These are phyloP conservation scores for Penicillium brasilianum DNA, from an alignment of 2,329 filamentous ascomycete species.

Conservation along the genomic window DNA sequence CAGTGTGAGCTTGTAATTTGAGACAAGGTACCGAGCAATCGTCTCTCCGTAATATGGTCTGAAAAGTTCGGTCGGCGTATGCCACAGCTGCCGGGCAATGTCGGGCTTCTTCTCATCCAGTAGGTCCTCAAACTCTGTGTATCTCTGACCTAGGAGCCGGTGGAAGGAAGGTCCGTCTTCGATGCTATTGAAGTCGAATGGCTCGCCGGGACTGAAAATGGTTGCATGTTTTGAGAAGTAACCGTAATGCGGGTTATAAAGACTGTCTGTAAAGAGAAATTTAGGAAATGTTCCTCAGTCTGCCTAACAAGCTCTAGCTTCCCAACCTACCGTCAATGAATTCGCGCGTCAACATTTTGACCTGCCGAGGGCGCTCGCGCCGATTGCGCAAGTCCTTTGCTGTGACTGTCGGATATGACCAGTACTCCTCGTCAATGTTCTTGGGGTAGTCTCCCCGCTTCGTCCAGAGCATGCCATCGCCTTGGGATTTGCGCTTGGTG, in stretches of 20 bases:
- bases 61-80: conserved; percentile 97
- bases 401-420: conserved; percentile 81
- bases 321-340: conserved; percentile 83
- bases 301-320: background rate
- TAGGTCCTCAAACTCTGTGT: conserved; percentile 86
- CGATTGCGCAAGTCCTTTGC: conserved; percentile 75
- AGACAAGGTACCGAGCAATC: conserved; percentile 91
- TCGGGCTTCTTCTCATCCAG: conserved; percentile 75
- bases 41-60: conserved; percentile 96
- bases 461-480: conserved; percentile 79
- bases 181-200: conserved; percentile 84
- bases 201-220: conserved; percentile 90
- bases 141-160: conserved; percentile 73
- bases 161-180: conserved; percentile 87
- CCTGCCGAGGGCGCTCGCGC: conserved; percentile 77
- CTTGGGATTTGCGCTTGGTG: conserved; percentile 45
- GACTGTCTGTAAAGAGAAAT: conserved; percentile 66
- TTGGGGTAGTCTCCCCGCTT: conserved; percentile 76
- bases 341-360: conserved; percentile 97
- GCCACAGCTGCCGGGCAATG: conserved; percentile 90
- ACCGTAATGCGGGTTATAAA: conserved; percentile 93
- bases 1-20: conserved; percentile 91
- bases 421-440: conserved; percentile 81
- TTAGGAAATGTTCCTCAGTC: conserved; percentile 7
- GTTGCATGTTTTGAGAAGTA: conserved; percentile 97